phyloP scores from a whole-genome alignment of 805 yeast species.

The Ogataea kodamae region DNA sequence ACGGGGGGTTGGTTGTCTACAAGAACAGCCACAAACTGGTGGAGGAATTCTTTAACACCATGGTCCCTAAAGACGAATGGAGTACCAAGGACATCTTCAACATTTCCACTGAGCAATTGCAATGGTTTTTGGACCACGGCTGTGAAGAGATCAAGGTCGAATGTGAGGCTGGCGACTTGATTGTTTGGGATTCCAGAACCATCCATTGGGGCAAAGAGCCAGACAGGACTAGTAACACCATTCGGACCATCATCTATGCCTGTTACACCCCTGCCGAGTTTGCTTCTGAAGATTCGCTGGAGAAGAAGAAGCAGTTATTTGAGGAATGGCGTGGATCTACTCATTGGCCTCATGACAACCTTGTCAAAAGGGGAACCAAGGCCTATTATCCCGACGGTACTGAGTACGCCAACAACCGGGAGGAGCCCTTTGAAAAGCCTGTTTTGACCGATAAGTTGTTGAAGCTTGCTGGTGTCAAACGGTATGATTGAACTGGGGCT shows the following conservation, averaged over 20 bases:
- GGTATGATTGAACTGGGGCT: conserved; percentile 5
- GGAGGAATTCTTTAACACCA: conserved; percentile 27
- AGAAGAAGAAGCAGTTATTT: conserved; percentile 23
- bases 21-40: conserved; percentile 24
- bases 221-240: conserved; percentile 21
- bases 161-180: conserved; percentile 35
- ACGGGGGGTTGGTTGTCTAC: conserved; percentile 34
- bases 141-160: conserved; percentile 29
- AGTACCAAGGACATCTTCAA: conserved; percentile 18
- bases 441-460: conserved; percentile 25
- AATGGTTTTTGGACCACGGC: conserved; percentile 30
- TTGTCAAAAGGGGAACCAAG: conserved; percentile 24
- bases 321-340: conserved; percentile 28
- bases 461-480: conserved; percentile 30
- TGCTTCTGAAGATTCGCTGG: conserved; percentile 28
- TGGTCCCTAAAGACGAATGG: conserved; percentile 24
- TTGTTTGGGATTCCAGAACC: conserved; percentile 35
- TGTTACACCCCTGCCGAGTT: conserved; percentile 34
- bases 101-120: conserved; percentile 22
- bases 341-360: conserved; percentile 34
- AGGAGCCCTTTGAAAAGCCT: conserved; percentile 27
- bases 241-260: conserved; percentile 31
- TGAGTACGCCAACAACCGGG: conserved; percentile 6
- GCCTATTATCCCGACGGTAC: conserved; percentile 17
- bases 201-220: conserved; percentile 33